Evolutionary conservation across 495 filamentous ascomycete genomes (phyloP).

Genomic region (Penicillium simplicissimum): DNA sequence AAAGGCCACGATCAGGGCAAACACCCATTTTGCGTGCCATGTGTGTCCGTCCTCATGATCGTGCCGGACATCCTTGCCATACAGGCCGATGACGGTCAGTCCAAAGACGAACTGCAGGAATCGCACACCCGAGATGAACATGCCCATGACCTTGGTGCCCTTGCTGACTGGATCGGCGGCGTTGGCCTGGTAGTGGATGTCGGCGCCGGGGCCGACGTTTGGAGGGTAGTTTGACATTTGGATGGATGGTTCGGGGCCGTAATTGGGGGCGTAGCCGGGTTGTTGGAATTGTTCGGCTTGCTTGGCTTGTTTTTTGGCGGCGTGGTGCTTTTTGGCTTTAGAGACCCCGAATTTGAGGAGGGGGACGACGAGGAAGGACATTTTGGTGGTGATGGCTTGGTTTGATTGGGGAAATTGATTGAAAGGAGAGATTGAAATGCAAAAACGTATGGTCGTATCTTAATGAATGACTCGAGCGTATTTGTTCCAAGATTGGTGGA

Average conservation of each 20-base stretch:
- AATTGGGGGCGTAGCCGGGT: slow-evolving; percentile 10
- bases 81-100: slow-evolving; percentile 74
- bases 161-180: slow-evolving; percentile 13
- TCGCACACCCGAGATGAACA: slow-evolving; percentile 51
- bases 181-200: slow-evolving; percentile 18
- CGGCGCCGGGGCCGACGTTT: slow-evolving; percentile 21
- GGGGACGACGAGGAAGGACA: slow-evolving; percentile 37
- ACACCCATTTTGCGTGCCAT: slow-evolving; percentile 71
- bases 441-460: background rate
- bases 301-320: slow-evolving; percentile 33
- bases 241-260: slow-evolving; percentile 16
- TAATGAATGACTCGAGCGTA: background rate
- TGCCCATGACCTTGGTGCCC: slow-evolving; percentile 11
- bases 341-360: slow-evolving; percentile 32
- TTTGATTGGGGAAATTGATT: slow-evolving; percentile 6
- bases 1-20: slow-evolving; percentile 64
- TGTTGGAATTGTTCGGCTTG: slow-evolving; percentile 28
- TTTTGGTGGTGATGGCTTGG: slow-evolving; percentile 9
- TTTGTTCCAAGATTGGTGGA: background rate
- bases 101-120: slow-evolving; percentile 73
- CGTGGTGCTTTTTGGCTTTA: slow-evolving; percentile 36
- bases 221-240: slow-evolving; percentile 27
- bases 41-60: slow-evolving; percentile 52
- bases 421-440: slow-evolving; percentile 9
- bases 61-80: slow-evolving; percentile 66